Conservation (phyloP, 2,329 filamentous ascomycete species). For the Plectosphaerella plurivora region DNA sequence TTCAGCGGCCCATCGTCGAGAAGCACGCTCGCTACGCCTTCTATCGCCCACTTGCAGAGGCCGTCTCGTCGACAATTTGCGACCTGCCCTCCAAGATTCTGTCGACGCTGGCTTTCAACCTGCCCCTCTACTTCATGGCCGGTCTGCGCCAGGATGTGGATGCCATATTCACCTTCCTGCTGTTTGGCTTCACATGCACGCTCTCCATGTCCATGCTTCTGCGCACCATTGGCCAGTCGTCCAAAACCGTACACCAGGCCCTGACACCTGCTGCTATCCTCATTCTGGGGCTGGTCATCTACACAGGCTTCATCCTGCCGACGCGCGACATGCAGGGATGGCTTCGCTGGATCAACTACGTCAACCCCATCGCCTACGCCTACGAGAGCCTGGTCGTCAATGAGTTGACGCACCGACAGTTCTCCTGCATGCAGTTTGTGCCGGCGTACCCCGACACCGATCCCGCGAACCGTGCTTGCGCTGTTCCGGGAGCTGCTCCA, state of each 20-base stretch:
- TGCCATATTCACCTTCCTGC: constrained; percentile 48
- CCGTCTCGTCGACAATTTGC: constrained; percentile 8
- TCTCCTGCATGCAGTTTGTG: constrained; percentile 21
- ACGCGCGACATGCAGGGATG: constrained; percentile 31
- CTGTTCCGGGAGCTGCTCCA: constrained; percentile 36
- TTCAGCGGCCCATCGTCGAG: constrained; percentile 19
- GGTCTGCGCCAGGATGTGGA: constrained; percentile 52
- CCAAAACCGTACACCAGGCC: constrained; percentile 47
- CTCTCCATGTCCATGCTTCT: constrained; percentile 48
- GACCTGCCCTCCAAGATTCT: constrained; percentile 23
- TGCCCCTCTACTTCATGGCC: constrained; percentile 62
- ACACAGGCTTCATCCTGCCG: constrained; percentile 47
- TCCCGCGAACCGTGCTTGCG: constrained; percentile 31
- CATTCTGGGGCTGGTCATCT: constrained; percentile 50
- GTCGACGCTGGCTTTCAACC: constrained; percentile 55
- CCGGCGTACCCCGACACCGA: constrained; percentile 15
- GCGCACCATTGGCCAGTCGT: constrained; percentile 42
- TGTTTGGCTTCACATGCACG: constrained; percentile 43
- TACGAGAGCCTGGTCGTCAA: constrained; percentile 66
- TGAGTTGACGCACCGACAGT: constrained; percentile 51
- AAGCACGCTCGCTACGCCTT: constrained; percentile 22
- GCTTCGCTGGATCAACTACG: constrained; percentile 53
- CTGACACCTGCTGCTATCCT: constrained; percentile 48
- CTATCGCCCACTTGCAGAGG: constrained; percentile 23
- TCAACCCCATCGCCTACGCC: constrained; percentile 50